These are phyloP conservation scores for Paralagenidium karlingii DNA, from an alignment of 352 stramenopile species.

Conservation along the genomic window DNA sequence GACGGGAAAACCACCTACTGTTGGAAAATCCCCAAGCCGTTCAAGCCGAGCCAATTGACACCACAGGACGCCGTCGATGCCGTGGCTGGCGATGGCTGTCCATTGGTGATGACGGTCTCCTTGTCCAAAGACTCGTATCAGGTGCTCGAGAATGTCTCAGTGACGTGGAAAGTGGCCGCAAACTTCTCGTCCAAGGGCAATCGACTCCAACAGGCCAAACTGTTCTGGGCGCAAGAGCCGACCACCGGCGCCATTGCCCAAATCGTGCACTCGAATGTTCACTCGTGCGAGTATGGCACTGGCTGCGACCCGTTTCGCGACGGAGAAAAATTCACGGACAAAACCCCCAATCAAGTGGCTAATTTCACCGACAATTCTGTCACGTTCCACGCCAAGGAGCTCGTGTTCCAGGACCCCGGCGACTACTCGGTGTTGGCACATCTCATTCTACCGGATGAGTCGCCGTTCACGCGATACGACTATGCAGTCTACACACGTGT, in stretches of 20 bases:
- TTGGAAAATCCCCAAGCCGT: conserved; percentile 29
- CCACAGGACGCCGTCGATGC: conserved; percentile 22
- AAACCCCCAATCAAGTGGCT: conserved; percentile 34
- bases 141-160: conserved; percentile 36
- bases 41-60: conserved; percentile 23
- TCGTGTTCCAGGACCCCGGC: conserved; percentile 19
- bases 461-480: neutral
- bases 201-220: conserved; percentile 30
- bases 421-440: conserved; percentile 38
- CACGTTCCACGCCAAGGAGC: too few species aligned
- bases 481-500: neutral
- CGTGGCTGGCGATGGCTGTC: conserved; percentile 28
- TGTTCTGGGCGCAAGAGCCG: conserved; percentile 25
- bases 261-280: conserved; percentile 54
- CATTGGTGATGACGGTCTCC: conserved; percentile 28
- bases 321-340: conserved; percentile 29
- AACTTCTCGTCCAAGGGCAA: conserved; percentile 24
- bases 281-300: conserved; percentile 34
- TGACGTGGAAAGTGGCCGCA: conserved; percentile 49
- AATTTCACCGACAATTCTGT: conserved; percentile 51
- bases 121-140: conserved; percentile 29
- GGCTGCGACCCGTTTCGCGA: conserved; percentile 43
- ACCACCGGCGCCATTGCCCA: conserved; percentile 19
- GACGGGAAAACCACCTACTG: conserved; percentile 29
- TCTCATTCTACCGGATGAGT: conserved; percentile 14